Conservation (phyloP, 2,329 filamentous ascomycete genomes). For the Calonectria leucothoes region DNA sequence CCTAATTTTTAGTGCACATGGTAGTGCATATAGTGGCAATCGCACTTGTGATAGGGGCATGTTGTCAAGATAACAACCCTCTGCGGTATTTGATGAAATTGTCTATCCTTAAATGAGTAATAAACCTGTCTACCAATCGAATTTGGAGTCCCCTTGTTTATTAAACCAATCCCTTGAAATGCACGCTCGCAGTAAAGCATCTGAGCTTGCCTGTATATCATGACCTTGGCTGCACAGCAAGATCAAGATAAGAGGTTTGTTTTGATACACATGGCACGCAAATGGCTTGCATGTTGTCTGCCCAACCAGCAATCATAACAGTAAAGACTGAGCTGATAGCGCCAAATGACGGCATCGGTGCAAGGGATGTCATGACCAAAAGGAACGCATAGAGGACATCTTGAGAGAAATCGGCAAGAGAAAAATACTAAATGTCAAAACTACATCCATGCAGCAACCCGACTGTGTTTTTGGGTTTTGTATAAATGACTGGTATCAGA, state of each 20-base stretch:
- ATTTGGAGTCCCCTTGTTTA: not conserved
- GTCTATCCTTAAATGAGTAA: not conserved
- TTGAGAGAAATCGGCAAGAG: not conserved
- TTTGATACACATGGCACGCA: too few species aligned
- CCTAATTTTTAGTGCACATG: not conserved
- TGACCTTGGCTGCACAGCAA: not conserved
- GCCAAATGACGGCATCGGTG: not conserved
- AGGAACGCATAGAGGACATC: not conserved
- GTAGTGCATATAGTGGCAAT: not conserved
- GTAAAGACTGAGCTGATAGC: not conserved
- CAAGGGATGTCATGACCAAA: not conserved
- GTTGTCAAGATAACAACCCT: not conserved
- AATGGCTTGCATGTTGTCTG: not conserved
- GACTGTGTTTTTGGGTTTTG: conserved; percentile 30
- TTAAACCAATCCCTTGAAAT: not conserved
- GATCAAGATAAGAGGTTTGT: not conserved
- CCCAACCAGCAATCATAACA: not conserved
- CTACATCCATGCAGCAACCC: conserved; percentile 20
- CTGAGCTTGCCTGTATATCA: not conserved
- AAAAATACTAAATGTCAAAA: not conserved
- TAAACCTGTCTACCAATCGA: not conserved
- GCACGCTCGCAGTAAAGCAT: not conserved
- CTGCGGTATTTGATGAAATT: not conserved
- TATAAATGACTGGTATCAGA: conserved; percentile 26
- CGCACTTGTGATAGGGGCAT: not conserved